A percentile compares a stretch with the other conserved stretches of the same genome.
These are phyloP conservation scores for Paraphaeosphaeria minitans DNA, from an alignment of 2,329 filamentous ascomycete species.

Conservation along the genomic window DNA sequence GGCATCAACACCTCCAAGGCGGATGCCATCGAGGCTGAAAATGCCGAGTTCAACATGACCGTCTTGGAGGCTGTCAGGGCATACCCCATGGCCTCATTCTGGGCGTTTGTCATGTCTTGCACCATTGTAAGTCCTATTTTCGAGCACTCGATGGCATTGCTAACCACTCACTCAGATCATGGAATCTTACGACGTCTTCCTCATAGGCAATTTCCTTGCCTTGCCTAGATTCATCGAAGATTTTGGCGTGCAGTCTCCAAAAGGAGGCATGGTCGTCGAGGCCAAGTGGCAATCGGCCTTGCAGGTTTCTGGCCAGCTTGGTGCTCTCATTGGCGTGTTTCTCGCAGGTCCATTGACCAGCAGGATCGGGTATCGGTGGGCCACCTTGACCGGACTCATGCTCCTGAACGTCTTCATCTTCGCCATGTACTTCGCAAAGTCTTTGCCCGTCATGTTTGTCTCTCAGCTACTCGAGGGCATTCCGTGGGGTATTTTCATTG, in stretches of 20 bases:
- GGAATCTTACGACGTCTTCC: slow-evolving; percentile 68
- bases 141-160: background rate
- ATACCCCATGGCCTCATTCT: slow-evolving; percentile 60
- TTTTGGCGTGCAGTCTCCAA: slow-evolving; percentile 52
- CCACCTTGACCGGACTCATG: slow-evolving; percentile 62
- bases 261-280: slow-evolving; percentile 48
- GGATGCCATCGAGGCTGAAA: slow-evolving; percentile 64
- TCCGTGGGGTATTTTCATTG: slow-evolving; percentile 70
- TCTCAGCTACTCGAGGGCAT: slow-evolving; percentile 65
- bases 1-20: slow-evolving; percentile 53
- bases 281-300: slow-evolving; percentile 65
- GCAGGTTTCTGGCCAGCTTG: slow-evolving; percentile 60
- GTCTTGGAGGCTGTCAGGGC: slow-evolving; percentile 56
- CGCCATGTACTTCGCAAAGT: slow-evolving; percentile 62
- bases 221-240: slow-evolving; percentile 52
- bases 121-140: slow-evolving; percentile 53
- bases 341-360: slow-evolving; percentile 66
- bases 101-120: slow-evolving; percentile 62
- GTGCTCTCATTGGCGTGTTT: slow-evolving; percentile 65
- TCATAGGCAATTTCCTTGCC: slow-evolving; percentile 65
- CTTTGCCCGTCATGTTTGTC: slow-evolving; percentile 54
- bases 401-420: slow-evolving; percentile 65
- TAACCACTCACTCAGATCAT: slow-evolving; percentile 57
- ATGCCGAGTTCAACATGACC: slow-evolving; percentile 57
- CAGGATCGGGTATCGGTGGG: slow-evolving; percentile 63